These are phyloP conservation scores for Paraleonurus japonicus DNA, from an alignment of 257 asterid species.

Conservation along the genomic window DNA sequence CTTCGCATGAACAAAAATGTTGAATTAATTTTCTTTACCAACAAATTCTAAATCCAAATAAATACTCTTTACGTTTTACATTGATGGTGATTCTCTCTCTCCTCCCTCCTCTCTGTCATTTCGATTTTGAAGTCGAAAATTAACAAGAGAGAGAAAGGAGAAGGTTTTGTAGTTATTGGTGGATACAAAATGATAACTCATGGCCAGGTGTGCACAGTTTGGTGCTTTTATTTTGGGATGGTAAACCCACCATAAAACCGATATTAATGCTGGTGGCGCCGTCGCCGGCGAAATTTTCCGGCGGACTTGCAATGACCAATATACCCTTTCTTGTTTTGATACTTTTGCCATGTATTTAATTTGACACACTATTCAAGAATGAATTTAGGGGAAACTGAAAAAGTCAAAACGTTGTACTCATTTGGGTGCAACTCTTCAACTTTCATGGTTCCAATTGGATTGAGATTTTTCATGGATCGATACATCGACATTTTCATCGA, in stretches of 20 bases:
- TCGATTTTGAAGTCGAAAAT: constrained; percentile 16
- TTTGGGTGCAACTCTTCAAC: constrained; percentile 21
- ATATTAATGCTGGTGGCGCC: constrained; percentile 34
- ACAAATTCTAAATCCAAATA: background rate
- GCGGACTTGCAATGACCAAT: constrained; percentile 2
- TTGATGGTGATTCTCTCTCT: background rate
- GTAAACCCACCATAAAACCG: constrained; percentile 28
- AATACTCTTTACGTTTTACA: background rate
- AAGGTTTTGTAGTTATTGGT: constrained; percentile 31
- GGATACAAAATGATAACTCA: constrained; percentile 37
- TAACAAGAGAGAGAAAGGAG: background rate
- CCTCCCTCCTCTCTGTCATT: constrained; percentile 1
- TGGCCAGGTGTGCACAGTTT: constrained; percentile 41
- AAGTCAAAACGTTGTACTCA: constrained; percentile 20
- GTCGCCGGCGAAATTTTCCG: constrained; percentile 23
- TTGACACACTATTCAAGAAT: constrained; percentile 32
- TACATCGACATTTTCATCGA: too few species aligned
- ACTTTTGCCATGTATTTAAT: constrained; percentile 29
- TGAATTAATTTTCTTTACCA: background rate
- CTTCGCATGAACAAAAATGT: background rate
- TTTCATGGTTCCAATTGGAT: constrained; percentile 5
- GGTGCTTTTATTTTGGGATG: constrained; percentile 39
- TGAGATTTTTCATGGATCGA: too few species aligned
- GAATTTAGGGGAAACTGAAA: background rate
- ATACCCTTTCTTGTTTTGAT: constrained; percentile 18